Evolutionary conservation across 139 green algal species (phyloP).

Genomic region (Tetratostichococcus sp.): DNA sequence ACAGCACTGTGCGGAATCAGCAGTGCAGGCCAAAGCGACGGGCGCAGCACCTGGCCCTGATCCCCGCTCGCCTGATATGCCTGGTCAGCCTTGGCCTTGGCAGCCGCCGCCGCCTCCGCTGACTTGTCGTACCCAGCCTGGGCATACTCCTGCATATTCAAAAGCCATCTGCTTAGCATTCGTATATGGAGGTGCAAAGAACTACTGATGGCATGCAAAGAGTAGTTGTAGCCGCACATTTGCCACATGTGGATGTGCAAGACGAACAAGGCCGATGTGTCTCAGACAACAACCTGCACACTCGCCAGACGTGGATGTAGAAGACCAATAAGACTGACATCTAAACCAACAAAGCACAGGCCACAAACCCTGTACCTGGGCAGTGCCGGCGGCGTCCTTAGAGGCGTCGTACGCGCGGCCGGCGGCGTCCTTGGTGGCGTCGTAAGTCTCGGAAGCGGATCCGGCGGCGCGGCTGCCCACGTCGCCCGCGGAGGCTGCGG

Average conservation of each 20-base stretch:
- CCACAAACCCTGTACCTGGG: background rate
- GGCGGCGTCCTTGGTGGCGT: background rate
- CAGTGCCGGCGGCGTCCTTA: background rate
- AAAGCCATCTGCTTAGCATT: too few species aligned
- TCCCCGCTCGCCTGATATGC: background rate
- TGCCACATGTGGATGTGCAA: too few species aligned
- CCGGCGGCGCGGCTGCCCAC: background rate
- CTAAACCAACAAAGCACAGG: too few species aligned
- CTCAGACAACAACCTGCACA: too few species aligned
- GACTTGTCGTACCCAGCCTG: background rate
- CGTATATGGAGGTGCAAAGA: too few species aligned
- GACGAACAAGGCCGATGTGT: too few species aligned
- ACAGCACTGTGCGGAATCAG: background rate
- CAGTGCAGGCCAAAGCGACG: background rate
- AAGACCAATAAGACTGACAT: too few species aligned
- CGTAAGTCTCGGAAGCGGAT: background rate
- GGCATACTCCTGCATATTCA: background rate
- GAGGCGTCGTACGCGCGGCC: background rate
- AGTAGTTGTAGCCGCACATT: too few species aligned
- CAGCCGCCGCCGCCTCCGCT: background rate
- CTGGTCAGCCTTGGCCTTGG: background rate
- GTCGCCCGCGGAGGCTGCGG: background rate
- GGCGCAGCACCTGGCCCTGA: background rate
- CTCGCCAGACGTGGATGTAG: too few species aligned
- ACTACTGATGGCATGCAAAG: too few species aligned